These are phyloP conservation scores for Stramenopiles sp. DNA, from an alignment of 352 stramenopile genomes.

Conservation along the genomic window DNA sequence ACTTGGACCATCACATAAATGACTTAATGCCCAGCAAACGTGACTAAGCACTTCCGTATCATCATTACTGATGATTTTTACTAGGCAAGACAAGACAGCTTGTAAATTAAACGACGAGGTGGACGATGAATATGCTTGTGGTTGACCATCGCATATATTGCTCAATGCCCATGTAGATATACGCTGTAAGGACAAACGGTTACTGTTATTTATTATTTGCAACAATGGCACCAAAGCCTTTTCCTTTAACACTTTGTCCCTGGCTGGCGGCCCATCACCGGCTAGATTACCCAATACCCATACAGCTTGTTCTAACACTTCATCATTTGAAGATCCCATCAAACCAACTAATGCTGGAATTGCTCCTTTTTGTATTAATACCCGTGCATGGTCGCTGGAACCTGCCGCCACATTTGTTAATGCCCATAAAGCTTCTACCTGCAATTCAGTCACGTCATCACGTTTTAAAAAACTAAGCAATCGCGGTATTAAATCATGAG, in stretches of 20 bases:
- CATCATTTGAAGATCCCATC: constrained; percentile 62
- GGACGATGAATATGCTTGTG: constrained; percentile 28
- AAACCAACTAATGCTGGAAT: constrained; percentile 69
- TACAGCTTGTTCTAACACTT: constrained; percentile 72
- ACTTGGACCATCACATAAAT: constrained; percentile 85
- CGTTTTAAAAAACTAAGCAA: constrained; percentile 56
- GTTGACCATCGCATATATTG: constrained; percentile 71
- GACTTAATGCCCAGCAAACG: constrained; percentile 85
- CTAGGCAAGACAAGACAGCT: constrained; percentile 16
- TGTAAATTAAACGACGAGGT: neutral
- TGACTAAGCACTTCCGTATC: constrained; percentile 82
- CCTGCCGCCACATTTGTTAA: constrained; percentile 81
- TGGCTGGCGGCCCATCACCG: constrained; percentile 54
- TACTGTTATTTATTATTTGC: constrained; percentile 50
- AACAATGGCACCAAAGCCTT: constrained; percentile 55
- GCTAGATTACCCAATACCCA: constrained; percentile 76
- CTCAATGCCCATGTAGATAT: constrained; percentile 75
- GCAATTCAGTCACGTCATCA: constrained; percentile 45
- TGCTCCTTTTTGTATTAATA: constrained; percentile 68
- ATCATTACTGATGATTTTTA: constrained; percentile 66
- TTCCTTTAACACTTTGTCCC: constrained; percentile 58
- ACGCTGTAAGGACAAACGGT: constrained; percentile 47
- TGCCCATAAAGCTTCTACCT: constrained; percentile 77
- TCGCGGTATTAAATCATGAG: constrained; percentile 52
- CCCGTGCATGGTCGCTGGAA: constrained; percentile 64